Base-by-base conservation (phyloP, 352 stramenopile species). In the Phytophthora melonis region DNA sequence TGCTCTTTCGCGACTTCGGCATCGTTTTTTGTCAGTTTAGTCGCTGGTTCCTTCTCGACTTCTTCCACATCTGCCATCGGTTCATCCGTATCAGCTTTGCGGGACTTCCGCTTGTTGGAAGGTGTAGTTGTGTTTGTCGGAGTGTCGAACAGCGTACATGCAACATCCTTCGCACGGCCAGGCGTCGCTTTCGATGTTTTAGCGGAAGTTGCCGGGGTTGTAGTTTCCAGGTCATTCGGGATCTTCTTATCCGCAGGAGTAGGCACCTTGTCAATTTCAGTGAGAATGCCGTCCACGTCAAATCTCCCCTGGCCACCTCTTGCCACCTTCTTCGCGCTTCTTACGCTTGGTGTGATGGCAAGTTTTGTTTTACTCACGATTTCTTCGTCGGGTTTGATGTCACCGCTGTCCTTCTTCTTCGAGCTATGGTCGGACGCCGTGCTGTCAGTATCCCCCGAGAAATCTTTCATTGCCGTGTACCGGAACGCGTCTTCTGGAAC, bases 71-170 rank as follows among this genome's bases (percentile, higher is more conserved):
- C 57, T 4, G 19, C 7, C 45, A 55, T 55, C 8, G 39, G 53
- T 49, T 70, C 64, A 32, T 60, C 45, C 58, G 36, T 57, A n/a
- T 30, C 50, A 50, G 34, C 78, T 36, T 70, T 75, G 39, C 61
- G 54, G 52, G 68, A 53, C 41, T 66, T 68, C n/a, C 71, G 54
- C 57, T 68, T 77, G 23, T 18, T 70, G 50, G 66, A 61, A 43
- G 72, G 47, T 19, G 52, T n/a, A n/a, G 55, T 58, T 52, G 68
- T 53, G 53, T 77, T 75, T 52, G 84, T 83, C 7, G 85, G 84
- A 1, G 86, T 91, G 61, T 90, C 83, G 53, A 91, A 92, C 9
- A 91, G 65, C 34, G 81, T 89, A 36, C 75, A 83, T 7, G 78
- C 57, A 23, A 81, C 67, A 27, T 82, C 76, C 68, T 83, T 88